A percentile compares a stretch with the other conserved stretches of the same genome.
Evolutionary conservation across 768 basidiomycete genomes (phyloP).

Genomic region (Sporobolomyces phaffii): DNA sequence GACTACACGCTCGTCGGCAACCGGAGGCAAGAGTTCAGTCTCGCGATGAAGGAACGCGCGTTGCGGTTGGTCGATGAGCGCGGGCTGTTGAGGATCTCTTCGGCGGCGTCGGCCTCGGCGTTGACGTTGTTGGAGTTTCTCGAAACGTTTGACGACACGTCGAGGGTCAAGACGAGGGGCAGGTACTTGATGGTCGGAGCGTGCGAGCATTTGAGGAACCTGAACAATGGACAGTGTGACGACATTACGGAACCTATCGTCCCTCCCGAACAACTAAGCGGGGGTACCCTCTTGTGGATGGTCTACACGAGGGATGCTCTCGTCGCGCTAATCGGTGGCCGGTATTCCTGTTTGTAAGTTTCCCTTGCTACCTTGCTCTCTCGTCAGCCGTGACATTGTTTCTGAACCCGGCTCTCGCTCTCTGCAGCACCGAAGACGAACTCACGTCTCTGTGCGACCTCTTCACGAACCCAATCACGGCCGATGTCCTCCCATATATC

Average conservation of each 20-base stretch:
- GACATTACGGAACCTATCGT: conserved; percentile 18
- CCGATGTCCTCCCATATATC: conserved; percentile 11
- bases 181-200: conserved; percentile 19
- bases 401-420: background rate
- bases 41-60: conserved; percentile 16
- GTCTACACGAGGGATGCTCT: conserved; percentile 25
- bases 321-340: background rate
- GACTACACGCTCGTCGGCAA: conserved; percentile 26
- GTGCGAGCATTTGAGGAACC: conserved; percentile 22
- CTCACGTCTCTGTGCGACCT: conserved; percentile 24
- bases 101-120: conserved; percentile 4
- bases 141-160: conserved; percentile 11
- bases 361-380: background rate
- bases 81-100: conserved; percentile 7
- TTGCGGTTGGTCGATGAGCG: conserved; percentile 12
- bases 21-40: conserved; percentile 21
- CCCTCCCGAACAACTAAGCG: conserved; percentile 12
- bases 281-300: conserved; percentile 33
- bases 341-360: conserved; percentile 8
- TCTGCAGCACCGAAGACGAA: conserved; percentile 20
- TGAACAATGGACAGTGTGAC: conserved; percentile 18
- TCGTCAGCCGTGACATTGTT: background rate
- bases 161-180: background rate
- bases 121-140: conserved; percentile 26
- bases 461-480: conserved; percentile 13